These are phyloP conservation scores for Mortierella sp. DNA, from an alignment of 371 early-diverging fungal species.

Conservation along the genomic window DNA sequence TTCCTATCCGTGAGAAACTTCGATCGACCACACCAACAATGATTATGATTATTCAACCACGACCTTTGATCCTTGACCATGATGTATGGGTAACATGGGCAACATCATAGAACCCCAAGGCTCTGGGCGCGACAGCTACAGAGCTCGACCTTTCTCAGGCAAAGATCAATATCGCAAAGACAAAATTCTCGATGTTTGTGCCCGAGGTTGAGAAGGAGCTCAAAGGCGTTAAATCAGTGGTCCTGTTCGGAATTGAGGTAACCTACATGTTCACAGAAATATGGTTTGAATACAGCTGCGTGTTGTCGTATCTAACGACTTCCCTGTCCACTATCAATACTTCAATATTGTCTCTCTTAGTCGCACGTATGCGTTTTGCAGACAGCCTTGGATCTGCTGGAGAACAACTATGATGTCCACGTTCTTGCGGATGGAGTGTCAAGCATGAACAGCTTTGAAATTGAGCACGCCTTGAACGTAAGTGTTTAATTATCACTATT, in stretches of 20 bases:
- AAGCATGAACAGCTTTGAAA: constrained; percentile 87
- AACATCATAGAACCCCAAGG: constrained; percentile 66
- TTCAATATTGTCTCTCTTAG: constrained; percentile 48
- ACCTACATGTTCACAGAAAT: too few relatives aligned
- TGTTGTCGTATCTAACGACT: neutral
- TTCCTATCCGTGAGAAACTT: constrained; percentile 37
- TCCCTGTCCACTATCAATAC: too few relatives aligned
- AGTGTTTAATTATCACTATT: constrained; percentile 34
- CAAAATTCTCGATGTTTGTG: constrained; percentile 92
- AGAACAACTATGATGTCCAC: constrained; percentile 80
- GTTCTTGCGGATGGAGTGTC: constrained; percentile 94
- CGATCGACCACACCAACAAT: too few relatives aligned
- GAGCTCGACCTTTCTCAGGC: constrained; percentile 82
- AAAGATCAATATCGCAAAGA: constrained; percentile 70
- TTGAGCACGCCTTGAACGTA: constrained; percentile 85
- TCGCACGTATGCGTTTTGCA: constrained; percentile 95
- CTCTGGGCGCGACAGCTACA: constrained; percentile 83
- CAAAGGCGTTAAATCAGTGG: constrained; percentile 70
- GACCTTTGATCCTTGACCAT: too few relatives aligned
- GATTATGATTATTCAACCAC: too few relatives aligned
- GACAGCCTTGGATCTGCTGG: constrained; percentile 90
- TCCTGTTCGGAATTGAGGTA: constrained; percentile 95
- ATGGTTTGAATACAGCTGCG: too few relatives aligned
- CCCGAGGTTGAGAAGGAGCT: constrained; percentile 75
- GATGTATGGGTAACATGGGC: neutral